Percentiles rank a stretch among this genome's conserved stretches.
Conservation (phyloP, 176 grass and related monocot genomes). For the Juncus inflexus region DNA sequence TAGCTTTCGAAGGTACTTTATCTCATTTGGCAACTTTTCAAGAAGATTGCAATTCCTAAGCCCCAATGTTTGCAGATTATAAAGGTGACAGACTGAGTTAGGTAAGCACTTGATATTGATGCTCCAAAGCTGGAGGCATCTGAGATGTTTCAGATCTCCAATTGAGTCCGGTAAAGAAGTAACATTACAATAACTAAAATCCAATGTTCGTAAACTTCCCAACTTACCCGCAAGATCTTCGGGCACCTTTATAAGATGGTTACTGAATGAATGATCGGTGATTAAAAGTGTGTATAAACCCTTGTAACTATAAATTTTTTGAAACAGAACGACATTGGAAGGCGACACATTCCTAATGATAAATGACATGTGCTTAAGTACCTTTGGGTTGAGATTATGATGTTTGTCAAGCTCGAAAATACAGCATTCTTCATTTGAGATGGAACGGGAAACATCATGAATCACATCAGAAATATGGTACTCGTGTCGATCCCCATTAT, state of each 20-base stretch:
- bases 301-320: background rate
- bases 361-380: conserved; percentile 28
- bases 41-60: conserved; percentile 42
- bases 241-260: conserved; percentile 2
- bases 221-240: conserved; percentile 19
- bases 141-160: conserved; percentile 42
- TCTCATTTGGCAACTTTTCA: conserved; percentile 31
- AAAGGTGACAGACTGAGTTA: conserved; percentile 16
- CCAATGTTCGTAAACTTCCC: conserved; percentile 23
- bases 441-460: background rate
- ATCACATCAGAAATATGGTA: conserved; percentile 28
- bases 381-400: background rate
- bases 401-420: conserved; percentile 6
- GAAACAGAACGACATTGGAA: background rate
- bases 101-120: conserved; percentile 34
- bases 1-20: conserved; percentile 27
- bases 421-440: conserved; percentile 26
- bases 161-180: conserved; percentile 31
- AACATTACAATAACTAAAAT: conserved; percentile 32
- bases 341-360: background rate
- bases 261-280: background rate
- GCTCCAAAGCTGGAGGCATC: conserved; percentile 36
- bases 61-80: conserved; percentile 47
- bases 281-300: conserved; percentile 37
- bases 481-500: background rate